Percentiles rank a stretch among this genome's conserved stretches.
Conservation (phyloP, 345 rosid species). For the Xanthoceras sorbifolium region DNA sequence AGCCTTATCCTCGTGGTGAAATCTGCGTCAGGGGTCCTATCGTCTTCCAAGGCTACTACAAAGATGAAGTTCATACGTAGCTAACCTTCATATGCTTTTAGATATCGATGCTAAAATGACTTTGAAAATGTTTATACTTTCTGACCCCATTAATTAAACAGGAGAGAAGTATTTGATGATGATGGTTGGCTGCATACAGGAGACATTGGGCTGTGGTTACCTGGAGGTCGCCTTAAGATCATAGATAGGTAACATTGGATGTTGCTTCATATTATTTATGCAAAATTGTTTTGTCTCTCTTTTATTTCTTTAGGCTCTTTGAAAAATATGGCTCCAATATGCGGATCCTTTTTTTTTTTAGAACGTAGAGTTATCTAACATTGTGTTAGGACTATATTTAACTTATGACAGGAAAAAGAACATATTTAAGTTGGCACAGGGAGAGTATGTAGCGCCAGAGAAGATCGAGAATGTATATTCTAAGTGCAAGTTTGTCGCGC, state of each 20-base stretch:
- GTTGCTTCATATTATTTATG: neutral
- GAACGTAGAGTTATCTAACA: neutral
- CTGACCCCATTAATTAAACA: slow-evolving; percentile 38
- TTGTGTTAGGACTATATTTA: neutral
- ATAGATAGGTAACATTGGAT: slow-evolving; percentile 45
- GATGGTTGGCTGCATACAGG: slow-evolving; percentile 98
- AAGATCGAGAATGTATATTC: slow-evolving; percentile 93
- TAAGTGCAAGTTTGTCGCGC: slow-evolving; percentile 80
- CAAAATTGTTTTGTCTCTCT: neutral
- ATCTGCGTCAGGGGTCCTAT: slow-evolving; percentile 89
- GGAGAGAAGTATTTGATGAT: slow-evolving; percentile 87
- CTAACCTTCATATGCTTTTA: slow-evolving; percentile 11
- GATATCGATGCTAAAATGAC: slow-evolving; percentile 9
- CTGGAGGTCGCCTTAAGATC: slow-evolving; percentile 91
- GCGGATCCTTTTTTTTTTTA: neutral
- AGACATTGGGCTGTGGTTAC: slow-evolving; percentile 85
- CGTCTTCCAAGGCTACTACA: slow-evolving; percentile 84
- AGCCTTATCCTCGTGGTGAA: slow-evolving; percentile 93
- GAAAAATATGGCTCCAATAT: neutral
- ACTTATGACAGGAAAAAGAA: slow-evolving; percentile 65
- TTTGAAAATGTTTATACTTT: slow-evolving; percentile 6
- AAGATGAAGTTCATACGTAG: slow-evolving; percentile 81
- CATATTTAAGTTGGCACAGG: slow-evolving; percentile 97
- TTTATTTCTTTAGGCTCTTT: neutral
- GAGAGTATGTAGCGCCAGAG: slow-evolving; percentile 98